Evolutionary conservation across 2,329 filamentous ascomycete species (phyloP).

Genomic region (Ceratocystis papillata): DNA sequence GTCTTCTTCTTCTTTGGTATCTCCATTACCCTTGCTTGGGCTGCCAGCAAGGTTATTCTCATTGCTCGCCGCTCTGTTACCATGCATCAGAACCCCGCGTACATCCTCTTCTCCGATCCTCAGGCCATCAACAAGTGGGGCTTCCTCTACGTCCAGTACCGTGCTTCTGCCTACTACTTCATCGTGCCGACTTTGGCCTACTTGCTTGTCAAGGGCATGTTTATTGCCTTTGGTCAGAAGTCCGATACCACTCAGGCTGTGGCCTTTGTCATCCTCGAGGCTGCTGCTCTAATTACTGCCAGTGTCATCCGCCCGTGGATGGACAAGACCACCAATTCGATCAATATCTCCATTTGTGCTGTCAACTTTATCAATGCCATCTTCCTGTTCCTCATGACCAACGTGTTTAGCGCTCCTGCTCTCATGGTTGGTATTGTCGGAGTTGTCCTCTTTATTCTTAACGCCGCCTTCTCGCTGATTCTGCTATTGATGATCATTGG

Average conservation of each 20-base stretch:
- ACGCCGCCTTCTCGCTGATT: slow-evolving; percentile 71
- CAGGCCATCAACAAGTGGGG: slow-evolving; percentile 93
- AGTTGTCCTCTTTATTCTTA: slow-evolving; percentile 78
- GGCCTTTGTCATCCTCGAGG: slow-evolving; percentile 73
- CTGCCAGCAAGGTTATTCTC: slow-evolving; percentile 76
- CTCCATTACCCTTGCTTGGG: slow-evolving; percentile 68
- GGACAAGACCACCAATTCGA: slow-evolving; percentile 96
- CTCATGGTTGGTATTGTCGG: slow-evolving; percentile 82
- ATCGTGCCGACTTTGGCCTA: slow-evolving; percentile 71
- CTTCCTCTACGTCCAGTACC: slow-evolving; percentile 94
- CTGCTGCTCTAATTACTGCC: slow-evolving; percentile 61
- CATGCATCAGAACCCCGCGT: slow-evolving; percentile 93
- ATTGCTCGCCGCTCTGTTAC: slow-evolving; percentile 78
- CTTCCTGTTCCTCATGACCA: slow-evolving; percentile 79
- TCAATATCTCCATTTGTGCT: slow-evolving; percentile 85
- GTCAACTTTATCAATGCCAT: slow-evolving; percentile 87
- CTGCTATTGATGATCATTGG: slow-evolving; percentile 65
- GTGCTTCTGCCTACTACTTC: slow-evolving; percentile 91
- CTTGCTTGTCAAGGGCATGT: slow-evolving; percentile 76
- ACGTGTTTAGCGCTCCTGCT: slow-evolving; percentile 71
- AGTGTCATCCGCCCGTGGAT: slow-evolving; percentile 86
- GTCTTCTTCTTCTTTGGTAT: slow-evolving; percentile 82
- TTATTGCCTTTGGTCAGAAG: slow-evolving; percentile 70
- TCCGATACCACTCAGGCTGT: slow-evolving; percentile 65
- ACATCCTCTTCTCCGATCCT: slow-evolving; percentile 95